A percentile compares a stretch with the other conserved stretches of the same genome.
These are phyloP conservation scores for Hansenula lynferdii DNA, from an alignment of 1,139 yeast genomes.

Conservation along the genomic window DNA sequence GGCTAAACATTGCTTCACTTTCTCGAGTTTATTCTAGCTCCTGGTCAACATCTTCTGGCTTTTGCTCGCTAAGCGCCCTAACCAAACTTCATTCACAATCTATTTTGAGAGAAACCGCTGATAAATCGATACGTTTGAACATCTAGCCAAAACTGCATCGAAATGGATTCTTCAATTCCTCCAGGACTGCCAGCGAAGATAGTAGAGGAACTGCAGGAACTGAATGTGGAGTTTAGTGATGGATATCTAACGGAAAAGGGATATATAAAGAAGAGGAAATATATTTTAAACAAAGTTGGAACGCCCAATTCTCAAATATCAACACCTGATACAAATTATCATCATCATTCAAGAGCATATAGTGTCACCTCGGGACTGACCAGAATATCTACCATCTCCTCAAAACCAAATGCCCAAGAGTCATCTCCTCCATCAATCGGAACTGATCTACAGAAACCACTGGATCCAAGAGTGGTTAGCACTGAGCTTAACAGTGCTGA, in stretches of 20 bases:
- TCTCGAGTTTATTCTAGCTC: no score
- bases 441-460: conserved; percentile 41
- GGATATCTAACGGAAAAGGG: conserved; percentile 71
- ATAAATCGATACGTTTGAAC: no score
- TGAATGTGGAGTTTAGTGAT: conserved; percentile 49
- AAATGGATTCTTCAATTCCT: conserved; percentile 21
- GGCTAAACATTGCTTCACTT: no score
- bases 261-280: conserved; percentile 50
- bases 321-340: conserved; percentile 9
- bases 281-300: conserved; percentile 30
- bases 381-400: conserved; percentile 8
- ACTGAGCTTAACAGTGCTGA: conserved; percentile 25
- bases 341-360: conserved; percentile 18
- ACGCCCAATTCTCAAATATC: conserved; percentile 5
- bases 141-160: background rate
- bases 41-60: no score
- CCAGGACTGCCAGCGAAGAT: conserved; percentile 15
- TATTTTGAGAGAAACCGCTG: no score
- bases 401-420: conserved; percentile 4
- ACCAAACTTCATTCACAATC: background rate
- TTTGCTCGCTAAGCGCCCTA: background rate
- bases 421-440: conserved; percentile 19
- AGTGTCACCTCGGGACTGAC: conserved; percentile 16
- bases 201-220: conserved; percentile 31
- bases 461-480: conserved; percentile 52